Base-by-base conservation (phyloP, 495 filamentous ascomycete species). In the Entonaema liquescens region DNA sequence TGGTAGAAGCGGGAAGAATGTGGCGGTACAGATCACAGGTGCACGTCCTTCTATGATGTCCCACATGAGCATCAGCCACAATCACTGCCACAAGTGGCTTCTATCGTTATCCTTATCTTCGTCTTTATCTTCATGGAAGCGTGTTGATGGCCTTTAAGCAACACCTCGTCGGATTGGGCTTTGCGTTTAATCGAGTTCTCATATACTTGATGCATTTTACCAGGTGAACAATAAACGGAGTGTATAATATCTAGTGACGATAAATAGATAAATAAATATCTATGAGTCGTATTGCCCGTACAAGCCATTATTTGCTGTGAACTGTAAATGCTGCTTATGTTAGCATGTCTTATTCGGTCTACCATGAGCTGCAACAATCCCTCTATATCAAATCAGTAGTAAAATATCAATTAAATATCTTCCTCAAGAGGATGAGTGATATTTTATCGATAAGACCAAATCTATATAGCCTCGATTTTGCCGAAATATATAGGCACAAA, bases 1-100 rank as follows among this genome's bases (percentile, higher is more conserved):
- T 31, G 38, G 50, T 58, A 64, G 66, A 73, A 73, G 17, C 54
- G 42, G 13, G 61, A 63, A 67, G 70, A 72, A 72, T 52, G 65
- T 70, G 66, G 61, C 67, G 61, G 67, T 64, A 31, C 31, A 21
- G n/a, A 60, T 50, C 53, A 13, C 8, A 56, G 5, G 5, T 31
- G 55, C 60, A 64, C 12, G 9, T 35, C n/a, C 17, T n/a, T n/a
- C 17, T 7, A 7, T 8, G 2, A 21, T 47, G n/a, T 7, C 0
- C 4, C n/a, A 19, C 2, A 19, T n/a, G 19, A 47, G 8, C 7
- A 47, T 21, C 0, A 47, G 42, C 42, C 42, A 23, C 42, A 47
- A 12, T 12, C 19, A 47, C 17, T 12, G 17, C 42, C 42, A 47
- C 42, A 47, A 47, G 42, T 47, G 42, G 42, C 42, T 23, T 21